Percentiles rank a stretch among this genome's conserved stretches.
Evolutionary conservation across 2,329 filamentous ascomycete genomes (phyloP).

Genomic region (Chaetomium sp.): DNA sequence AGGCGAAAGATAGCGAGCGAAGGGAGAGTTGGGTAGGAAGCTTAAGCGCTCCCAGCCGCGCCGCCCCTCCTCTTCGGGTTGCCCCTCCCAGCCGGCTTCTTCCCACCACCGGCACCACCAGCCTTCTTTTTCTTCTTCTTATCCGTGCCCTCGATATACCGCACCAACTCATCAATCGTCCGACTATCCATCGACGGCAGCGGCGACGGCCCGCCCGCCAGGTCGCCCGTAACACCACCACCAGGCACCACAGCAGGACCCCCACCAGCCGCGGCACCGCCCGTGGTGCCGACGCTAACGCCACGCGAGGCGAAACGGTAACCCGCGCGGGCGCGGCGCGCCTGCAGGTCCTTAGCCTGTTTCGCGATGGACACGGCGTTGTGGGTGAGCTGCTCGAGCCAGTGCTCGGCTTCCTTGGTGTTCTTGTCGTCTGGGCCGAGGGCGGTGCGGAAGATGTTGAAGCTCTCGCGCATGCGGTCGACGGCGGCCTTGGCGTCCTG

Average conservation of each 20-base stretch:
- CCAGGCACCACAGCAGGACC: no score
- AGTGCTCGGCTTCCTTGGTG: slow-evolving; percentile 94
- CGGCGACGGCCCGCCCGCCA: slow-evolving; percentile 30
- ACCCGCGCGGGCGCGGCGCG: slow-evolving; percentile 62
- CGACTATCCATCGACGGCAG: slow-evolving; percentile 57
- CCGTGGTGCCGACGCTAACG: slow-evolving; percentile 49
- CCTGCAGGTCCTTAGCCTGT: slow-evolving; percentile 81
- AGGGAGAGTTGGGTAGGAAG: no score
- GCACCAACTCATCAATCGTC: slow-evolving; percentile 87
- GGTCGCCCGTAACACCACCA: slow-evolving; percentile 29
- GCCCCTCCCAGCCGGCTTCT: slow-evolving; percentile 14
- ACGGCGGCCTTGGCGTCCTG: slow-evolving; percentile 90
- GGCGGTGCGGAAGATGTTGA: slow-evolving; percentile 85
- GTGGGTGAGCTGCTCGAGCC: slow-evolving; percentile 92
- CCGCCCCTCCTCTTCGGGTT: slow-evolving; percentile 21
- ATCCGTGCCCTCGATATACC: slow-evolving; percentile 80
- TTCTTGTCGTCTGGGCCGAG: slow-evolving; percentile 90
- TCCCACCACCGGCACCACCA: slow-evolving; percentile 4
- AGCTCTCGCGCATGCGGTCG: slow-evolving; percentile 89
- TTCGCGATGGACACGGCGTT: slow-evolving; percentile 93
- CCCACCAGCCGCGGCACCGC: background rate
- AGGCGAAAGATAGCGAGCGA: background rate
- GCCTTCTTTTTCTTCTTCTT: slow-evolving; percentile 29
- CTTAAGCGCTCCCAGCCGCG: slow-evolving; percentile 8
- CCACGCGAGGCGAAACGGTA: slow-evolving; percentile 62